phyloP scores from a whole-genome alignment of 805 yeast species.

The Debaryomyces castellii region DNA sequence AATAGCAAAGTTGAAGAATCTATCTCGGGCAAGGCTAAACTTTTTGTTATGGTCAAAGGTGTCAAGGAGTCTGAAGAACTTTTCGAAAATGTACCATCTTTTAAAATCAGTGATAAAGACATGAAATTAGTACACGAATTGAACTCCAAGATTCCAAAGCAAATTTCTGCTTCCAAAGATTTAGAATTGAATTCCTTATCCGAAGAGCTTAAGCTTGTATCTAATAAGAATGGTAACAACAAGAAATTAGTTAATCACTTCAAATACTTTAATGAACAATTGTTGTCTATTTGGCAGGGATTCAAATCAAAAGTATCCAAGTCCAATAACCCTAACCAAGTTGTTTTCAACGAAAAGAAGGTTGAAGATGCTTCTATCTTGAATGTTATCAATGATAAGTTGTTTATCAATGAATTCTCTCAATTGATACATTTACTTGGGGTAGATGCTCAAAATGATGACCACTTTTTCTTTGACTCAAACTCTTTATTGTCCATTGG shows the following conservation, averaged over 20 bases:
- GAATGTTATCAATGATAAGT: conserved; percentile 41
- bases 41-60: conserved; percentile 44
- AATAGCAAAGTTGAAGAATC: conserved; percentile 3
- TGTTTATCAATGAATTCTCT: conserved; percentile 48
- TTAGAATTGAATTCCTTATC: conserved; percentile 18
- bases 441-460: conserved; percentile 16
- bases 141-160: conserved; percentile 19
- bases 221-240: conserved; percentile 1
- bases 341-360: conserved; percentile 5
- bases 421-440: conserved; percentile 44
- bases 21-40: conserved; percentile 17
- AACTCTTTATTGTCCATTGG: conserved; percentile 44
- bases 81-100: conserved; percentile 20
- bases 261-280: conserved; percentile 27
- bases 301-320: conserved; percentile 18
- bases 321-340: conserved; percentile 9
- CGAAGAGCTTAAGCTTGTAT: conserved; percentile 23
- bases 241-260: conserved; percentile 15
- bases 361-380: conserved; percentile 23
- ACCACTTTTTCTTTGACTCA: conserved; percentile 36
- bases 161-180: conserved; percentile 6
- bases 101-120: conserved; percentile 12
- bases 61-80: conserved; percentile 27
- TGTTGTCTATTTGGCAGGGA: conserved; percentile 36
- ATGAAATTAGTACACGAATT: conserved; percentile 6